phyloP scores from a whole-genome alignment of 1,139 yeast genomes.

The Ogataea hybrid region DNA sequence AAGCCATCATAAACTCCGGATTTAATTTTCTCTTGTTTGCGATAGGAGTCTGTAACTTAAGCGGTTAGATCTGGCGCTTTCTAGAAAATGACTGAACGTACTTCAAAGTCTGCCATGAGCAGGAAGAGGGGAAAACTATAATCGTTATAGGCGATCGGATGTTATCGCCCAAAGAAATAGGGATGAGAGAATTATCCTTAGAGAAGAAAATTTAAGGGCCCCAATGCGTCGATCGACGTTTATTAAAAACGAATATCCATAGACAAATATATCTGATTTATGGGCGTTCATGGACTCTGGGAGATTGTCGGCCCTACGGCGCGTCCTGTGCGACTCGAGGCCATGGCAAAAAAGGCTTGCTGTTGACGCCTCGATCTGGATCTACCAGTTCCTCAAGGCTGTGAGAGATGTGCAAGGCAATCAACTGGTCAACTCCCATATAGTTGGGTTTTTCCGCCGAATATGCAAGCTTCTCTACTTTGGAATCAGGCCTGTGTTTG shows the following conservation, averaged over 20 bases:
- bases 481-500: constrained; percentile 91
- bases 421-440: constrained; percentile 75
- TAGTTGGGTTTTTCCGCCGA: constrained; percentile 90
- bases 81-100: constrained; percentile 4
- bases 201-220: not conserved
- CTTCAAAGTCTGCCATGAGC: constrained; percentile 19
- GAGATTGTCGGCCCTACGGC: constrained; percentile 88
- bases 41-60: constrained; percentile 17
- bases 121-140: not conserved
- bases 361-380: constrained; percentile 98
- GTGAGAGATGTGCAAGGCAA: constrained; percentile 86
- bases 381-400: constrained; percentile 93
- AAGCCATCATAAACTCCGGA: constrained; percentile 17
- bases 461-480: constrained; percentile 86
- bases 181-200: constrained; percentile 6
- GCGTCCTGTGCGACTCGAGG: constrained; percentile 84
- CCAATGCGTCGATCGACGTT: constrained; percentile 8
- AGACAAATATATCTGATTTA: constrained; percentile 27
- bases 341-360: constrained; percentile 79
- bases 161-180: constrained; percentile 9
- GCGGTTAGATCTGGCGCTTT: constrained; percentile 12
- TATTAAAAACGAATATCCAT: not conserved
- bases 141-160: not conserved
- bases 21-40: constrained; percentile 18
- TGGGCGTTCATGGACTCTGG: constrained; percentile 99